phyloP scores from a whole-genome alignment of 2,329 filamentous ascomycete genomes.

The Ambrosiella xylebori region DNA sequence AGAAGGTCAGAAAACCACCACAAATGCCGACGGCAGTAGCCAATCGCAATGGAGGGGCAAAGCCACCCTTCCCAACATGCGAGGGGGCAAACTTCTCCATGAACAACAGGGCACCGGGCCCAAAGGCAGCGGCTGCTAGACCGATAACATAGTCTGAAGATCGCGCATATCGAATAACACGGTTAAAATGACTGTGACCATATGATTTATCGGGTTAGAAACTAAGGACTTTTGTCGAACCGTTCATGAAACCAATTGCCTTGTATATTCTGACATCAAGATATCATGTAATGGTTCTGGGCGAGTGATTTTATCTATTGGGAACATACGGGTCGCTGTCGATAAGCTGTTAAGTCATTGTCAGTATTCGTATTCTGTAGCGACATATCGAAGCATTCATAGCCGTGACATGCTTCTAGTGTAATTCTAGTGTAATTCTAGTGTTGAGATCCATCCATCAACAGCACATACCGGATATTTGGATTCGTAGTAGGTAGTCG shows the following conservation, averaged over 20 bases:
- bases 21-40: conserved; percentile 52
- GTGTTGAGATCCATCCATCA: neutral
- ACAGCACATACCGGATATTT: conserved; percentile 62
- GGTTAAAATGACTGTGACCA: conserved; percentile 62
- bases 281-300: neutral
- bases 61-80: conserved; percentile 65
- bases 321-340: conserved; percentile 84
- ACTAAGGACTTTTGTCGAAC: too few species aligned
- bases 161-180: conserved; percentile 76
- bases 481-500: conserved; percentile 59
- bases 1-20: conserved; percentile 72
- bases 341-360: conserved; percentile 54
- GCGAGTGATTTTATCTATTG: conserved; percentile 13
- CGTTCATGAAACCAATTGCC: too few species aligned
- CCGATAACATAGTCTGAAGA: conserved; percentile 66
- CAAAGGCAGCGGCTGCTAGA: conserved; percentile 48
- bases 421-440: too few species aligned
- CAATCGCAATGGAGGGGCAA: conserved; percentile 68
- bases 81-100: conserved; percentile 80
- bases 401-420: too few species aligned
- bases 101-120: conserved; percentile 54
- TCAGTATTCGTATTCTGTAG: conserved; percentile 15
- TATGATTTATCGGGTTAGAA: too few species aligned
- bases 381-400: conserved; percentile 1
- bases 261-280: too few species aligned